Conservation (phyloP, 306 rosid genomes). For the Malus asiatica region DNA sequence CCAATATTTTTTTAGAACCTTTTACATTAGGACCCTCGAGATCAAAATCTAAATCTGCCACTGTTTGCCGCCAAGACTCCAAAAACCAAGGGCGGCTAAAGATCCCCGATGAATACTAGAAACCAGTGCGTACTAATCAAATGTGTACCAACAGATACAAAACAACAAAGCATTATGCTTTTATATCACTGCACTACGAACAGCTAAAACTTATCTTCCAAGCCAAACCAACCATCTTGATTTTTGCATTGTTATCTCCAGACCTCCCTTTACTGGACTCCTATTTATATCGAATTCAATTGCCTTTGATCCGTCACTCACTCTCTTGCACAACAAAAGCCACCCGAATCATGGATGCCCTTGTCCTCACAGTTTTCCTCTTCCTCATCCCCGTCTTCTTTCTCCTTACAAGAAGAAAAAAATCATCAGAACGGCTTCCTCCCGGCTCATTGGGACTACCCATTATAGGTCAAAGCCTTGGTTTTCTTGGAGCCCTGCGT, state of each 20-base stretch:
- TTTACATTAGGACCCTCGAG: too few species aligned
- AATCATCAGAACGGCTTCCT: conserved; percentile 41
- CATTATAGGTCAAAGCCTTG: conserved; percentile 62
- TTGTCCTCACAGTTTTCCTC: conserved; percentile 21
- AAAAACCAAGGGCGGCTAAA: too few species aligned
- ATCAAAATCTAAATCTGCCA: too few species aligned
- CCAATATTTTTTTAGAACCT: too few species aligned
- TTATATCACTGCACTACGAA: neutral
- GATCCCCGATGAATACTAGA: too few species aligned
- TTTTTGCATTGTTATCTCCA: neutral
- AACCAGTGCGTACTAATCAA: too few species aligned
- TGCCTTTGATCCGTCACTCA: neutral
- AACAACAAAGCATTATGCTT: neutral
- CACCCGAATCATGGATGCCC: conserved; percentile 25
- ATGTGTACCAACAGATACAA: neutral
- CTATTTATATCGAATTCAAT: too few species aligned
- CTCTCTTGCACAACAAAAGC: neutral
- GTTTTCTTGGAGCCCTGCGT: conserved; percentile 48
- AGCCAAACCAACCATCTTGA: neutral
- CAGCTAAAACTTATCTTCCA: neutral
- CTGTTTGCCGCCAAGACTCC: too few species aligned
- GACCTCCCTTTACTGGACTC: too few species aligned
- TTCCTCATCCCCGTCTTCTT: conserved; percentile 40
- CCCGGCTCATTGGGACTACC: conserved; percentile 80
- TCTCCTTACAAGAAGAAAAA: conserved; percentile 31